Conservation (phyloP, 257 asterid species). For the Fraxinus pennsylvanica region DNA sequence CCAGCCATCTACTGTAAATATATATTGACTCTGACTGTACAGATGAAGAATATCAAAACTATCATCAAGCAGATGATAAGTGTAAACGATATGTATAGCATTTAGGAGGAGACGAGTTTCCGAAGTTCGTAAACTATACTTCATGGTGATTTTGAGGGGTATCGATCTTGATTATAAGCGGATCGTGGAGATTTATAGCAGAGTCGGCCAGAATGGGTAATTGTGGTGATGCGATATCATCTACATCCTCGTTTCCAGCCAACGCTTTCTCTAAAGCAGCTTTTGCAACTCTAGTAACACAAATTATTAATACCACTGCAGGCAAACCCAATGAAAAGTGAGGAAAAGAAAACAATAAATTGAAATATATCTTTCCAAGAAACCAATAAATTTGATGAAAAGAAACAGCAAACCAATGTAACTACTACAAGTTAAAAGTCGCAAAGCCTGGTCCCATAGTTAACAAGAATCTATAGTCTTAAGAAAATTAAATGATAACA, state of each 20-base stretch:
- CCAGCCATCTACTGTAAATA: conserved; percentile 20
- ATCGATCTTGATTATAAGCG: conserved; percentile 73
- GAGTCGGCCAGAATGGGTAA: conserved; percentile 47
- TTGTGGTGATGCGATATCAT: conserved; percentile 34
- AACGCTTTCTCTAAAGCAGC: conserved; percentile 76
- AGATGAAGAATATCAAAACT: conserved; percentile 42
- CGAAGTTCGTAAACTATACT: conserved; percentile 42
- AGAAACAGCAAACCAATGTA: neutral
- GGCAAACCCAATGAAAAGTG: conserved; percentile 19
- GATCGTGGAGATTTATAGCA: conserved; percentile 56
- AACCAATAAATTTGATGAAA: conserved; percentile 4
- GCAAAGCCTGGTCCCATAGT: neutral
- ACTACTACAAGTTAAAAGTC: neutral
- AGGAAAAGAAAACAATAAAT: neutral
- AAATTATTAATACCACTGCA: conserved; percentile 61
- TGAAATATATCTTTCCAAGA: neutral
- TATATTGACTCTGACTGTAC: conserved; percentile 55
- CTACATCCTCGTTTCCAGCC: conserved; percentile 65
- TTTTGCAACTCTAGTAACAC: conserved; percentile 75
- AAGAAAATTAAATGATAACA: neutral
- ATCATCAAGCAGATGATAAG: conserved; percentile 26
- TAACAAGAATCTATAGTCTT: neutral
- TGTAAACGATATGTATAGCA: neutral
- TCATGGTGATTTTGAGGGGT: conserved; percentile 53
- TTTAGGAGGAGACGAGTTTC: conserved; percentile 45